phyloP scores from a whole-genome alignment of 768 basidiomycete species.

The Lyophyllum semitale region DNA sequence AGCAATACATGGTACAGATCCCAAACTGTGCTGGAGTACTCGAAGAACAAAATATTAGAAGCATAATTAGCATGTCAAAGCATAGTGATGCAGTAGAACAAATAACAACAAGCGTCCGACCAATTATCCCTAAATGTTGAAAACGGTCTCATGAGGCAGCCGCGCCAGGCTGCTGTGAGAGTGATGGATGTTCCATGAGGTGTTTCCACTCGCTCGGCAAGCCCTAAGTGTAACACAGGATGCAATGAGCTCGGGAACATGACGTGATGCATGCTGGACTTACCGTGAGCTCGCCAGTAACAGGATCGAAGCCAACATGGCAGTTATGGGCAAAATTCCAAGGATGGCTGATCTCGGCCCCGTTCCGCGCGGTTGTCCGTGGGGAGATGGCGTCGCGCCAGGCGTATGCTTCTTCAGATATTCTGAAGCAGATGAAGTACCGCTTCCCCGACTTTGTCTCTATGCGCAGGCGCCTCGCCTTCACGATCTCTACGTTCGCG shows the following conservation, averaged over 20 bases:
- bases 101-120: not conserved
- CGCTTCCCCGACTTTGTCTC: slow-evolving; percentile 22
- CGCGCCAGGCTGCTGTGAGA: slow-evolving; percentile 4
- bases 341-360: slow-evolving; percentile 27
- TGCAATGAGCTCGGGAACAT: not conserved
- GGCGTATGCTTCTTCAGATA: slow-evolving; percentile 27
- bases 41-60: not conserved
- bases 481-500: slow-evolving; percentile 20
- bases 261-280: not conserved
- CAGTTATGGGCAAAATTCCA: slow-evolving; percentile 32
- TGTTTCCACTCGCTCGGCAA: slow-evolving; percentile 24
- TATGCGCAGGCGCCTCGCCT: slow-evolving; percentile 15
- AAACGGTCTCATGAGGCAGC: not conserved
- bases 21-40: not conserved
- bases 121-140: not conserved
- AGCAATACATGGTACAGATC: slow-evolving; percentile 6
- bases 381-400: slow-evolving; percentile 35
- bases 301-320: slow-evolving; percentile 34
- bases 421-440: slow-evolving; percentile 28
- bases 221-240: slow-evolving; percentile 14
- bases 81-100: not conserved
- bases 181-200: slow-evolving; percentile 8
- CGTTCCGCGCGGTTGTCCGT: slow-evolving; percentile 18
- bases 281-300: slow-evolving; percentile 28
- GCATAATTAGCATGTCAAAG: slow-evolving; percentile 5